These are phyloP conservation scores for Penicillium sp. DNA, from an alignment of 2,329 filamentous ascomycete genomes.

Conservation along the genomic window DNA sequence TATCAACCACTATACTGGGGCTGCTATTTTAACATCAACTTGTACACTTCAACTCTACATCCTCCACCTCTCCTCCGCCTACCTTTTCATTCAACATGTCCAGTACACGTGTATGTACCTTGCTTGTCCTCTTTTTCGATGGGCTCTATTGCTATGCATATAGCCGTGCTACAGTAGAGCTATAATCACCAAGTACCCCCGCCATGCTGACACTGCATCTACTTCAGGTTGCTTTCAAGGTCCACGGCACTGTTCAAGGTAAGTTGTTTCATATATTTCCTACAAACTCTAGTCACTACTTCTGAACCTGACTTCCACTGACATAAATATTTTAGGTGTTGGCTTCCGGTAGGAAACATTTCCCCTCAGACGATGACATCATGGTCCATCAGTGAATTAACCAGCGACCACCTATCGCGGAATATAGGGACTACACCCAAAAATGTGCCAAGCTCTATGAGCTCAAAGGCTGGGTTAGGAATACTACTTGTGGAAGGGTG, in stretches of 20 bases:
- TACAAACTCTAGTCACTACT: neutral
- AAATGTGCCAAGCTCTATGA: slow-evolving; percentile 44
- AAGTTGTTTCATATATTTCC: slow-evolving; percentile 18
- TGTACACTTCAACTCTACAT: slow-evolving; percentile 1
- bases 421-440: slow-evolving; percentile 43
- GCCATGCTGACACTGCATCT: slow-evolving; percentile 6
- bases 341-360: slow-evolving; percentile 32
- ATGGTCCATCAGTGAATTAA: slow-evolving; percentile 10
- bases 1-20: neutral
- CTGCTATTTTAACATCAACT: neutral
- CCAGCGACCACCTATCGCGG: neutral
- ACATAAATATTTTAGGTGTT: slow-evolving; percentile 26
- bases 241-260: slow-evolving; percentile 71
- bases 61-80: neutral
- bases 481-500: slow-evolving; percentile 48
- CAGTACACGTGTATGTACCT: slow-evolving; percentile 18
- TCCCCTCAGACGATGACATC: slow-evolving; percentile 17
- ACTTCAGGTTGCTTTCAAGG: slow-evolving; percentile 44
- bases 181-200: neutral
- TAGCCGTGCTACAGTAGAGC: neutral
- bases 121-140: neutral
- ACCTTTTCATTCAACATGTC: slow-evolving; percentile 17
- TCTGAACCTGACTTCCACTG: neutral
- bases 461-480: slow-evolving; percentile 51
- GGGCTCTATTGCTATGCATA: neutral